A percentile compares a stretch with the other conserved stretches of the same genome.
Evolutionary conservation across 345 rosid genomes (phyloP).

Genomic region (Salix brachista): DNA sequence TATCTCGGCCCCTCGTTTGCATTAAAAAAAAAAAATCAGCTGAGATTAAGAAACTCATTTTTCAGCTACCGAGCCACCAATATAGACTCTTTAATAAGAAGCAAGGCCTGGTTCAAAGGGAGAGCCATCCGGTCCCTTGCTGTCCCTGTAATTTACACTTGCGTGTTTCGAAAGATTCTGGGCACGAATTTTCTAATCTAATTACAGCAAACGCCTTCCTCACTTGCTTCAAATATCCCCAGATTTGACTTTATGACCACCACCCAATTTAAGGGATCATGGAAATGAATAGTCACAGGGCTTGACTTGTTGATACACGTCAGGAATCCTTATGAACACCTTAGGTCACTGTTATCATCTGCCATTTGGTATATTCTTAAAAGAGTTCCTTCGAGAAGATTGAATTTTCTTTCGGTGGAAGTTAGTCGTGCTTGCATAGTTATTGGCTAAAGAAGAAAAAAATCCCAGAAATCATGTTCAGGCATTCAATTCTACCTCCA

Average conservation of each 20-base stretch:
- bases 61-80: neutral
- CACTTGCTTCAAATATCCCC: neutral
- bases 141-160: neutral
- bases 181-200: neutral
- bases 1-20: neutral
- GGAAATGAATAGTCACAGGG: too few species aligned
- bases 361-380: neutral
- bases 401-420: neutral
- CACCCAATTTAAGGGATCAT: neutral
- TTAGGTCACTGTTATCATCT: neutral
- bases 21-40: neutral
- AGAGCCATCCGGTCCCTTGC: neutral
- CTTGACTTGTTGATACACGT: neutral
- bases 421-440: too few species aligned
- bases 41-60: neutral
- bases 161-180: neutral
- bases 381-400: neutral
- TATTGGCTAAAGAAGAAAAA: too few species aligned
- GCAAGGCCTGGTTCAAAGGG: neutral
- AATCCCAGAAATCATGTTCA: too few species aligned
- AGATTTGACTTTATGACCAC: neutral
- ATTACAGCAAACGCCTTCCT: neutral
- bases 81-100: neutral
- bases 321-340: neutral
- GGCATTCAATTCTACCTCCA: neutral